Evolutionary conservation across 2,329 filamentous ascomycete species (phyloP).

Genomic region (Fusarium foetens): DNA sequence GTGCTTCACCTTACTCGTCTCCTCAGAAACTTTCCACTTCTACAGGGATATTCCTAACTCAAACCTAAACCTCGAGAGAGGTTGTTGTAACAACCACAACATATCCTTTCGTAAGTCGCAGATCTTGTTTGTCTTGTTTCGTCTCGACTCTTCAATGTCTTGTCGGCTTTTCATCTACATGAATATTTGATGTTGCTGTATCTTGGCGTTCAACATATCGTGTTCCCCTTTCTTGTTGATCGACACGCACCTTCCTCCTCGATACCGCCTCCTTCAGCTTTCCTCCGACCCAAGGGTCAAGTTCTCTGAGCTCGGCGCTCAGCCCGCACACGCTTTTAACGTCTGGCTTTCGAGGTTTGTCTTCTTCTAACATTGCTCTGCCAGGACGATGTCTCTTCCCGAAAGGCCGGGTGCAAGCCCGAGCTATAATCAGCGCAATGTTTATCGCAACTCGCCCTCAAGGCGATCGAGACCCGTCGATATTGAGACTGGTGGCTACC

Average conservation of each 20-base stretch:
- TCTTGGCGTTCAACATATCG: constrained; percentile 19
- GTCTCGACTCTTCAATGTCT: not conserved
- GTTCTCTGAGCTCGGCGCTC: constrained; percentile 15
- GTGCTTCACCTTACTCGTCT: constrained; percentile 36
- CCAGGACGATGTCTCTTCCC: constrained; percentile 68
- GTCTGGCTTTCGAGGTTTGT: not conserved
- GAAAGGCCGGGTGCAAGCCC: constrained; percentile 72
- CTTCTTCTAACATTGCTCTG: constrained; percentile 36
- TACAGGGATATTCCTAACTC: constrained; percentile 43
- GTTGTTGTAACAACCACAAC: constrained; percentile 42
- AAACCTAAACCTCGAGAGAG: constrained; percentile 38
- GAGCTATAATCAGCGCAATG: constrained; percentile 68
- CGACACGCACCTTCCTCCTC: constrained; percentile 28
- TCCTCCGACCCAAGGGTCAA: constrained; percentile 26
- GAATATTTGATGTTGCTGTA: constrained; percentile 11
- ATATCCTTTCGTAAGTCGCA: constrained; percentile 41
- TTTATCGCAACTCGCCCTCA: constrained; percentile 75
- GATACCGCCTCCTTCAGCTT: constrained; percentile 8
- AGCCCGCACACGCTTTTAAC: constrained; percentile 6
- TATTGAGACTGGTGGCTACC: constrained; percentile 71
- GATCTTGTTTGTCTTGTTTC: constrained; percentile 19
- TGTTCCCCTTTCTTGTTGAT: constrained; percentile 30
- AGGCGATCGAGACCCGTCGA: constrained; percentile 74
- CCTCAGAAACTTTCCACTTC: constrained; percentile 42
- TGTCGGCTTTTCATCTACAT: constrained; percentile 6